Evolutionary conservation across 1,139 yeast genomes (phyloP), one percentile per base, ranked within the genome.

Genomic region (Blastobotrys capitulatus): DNA sequence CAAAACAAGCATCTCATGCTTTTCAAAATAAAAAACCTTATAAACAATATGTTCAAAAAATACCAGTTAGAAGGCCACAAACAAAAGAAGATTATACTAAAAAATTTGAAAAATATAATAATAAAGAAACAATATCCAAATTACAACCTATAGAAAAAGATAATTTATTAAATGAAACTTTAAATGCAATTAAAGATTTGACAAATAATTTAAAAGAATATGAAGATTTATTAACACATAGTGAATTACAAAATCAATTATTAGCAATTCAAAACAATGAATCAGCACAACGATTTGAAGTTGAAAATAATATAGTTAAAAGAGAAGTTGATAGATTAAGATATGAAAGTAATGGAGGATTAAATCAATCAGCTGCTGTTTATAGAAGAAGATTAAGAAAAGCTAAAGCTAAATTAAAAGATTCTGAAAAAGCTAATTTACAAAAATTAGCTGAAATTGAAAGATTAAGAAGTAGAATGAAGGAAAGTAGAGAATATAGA

Each of bases 241-340:
- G 52, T 25, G 67, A 70, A 52, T 64, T 74, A 46, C 75, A 72
- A 57, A 70, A 68, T 55, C 63, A 70, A 57, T 61, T 74, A 35
- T 57, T 69, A 38, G 60, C 65, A 22, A 64, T 71, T 27, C 73
- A 70, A 53, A 58, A 67, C 38, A 65, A 67, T 45, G 75, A 72
- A 51, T 56, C 64, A 8, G 63, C 66, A 37, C 74, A 71, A 57
- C 63, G 80, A 35, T 66, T 67, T 48, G 75, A 73, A 53, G 80
- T 76, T 18, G 80, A 77, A 56, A 67, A 68, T 44, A 71, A 66
- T 49, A 59, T 77, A 22, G 67, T 70, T 42, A 72, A 74, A 57
- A 71, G 78, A 39, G 79, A 77, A 56, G 74, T 73, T 27, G 80
- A 77, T 54, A 66, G 77, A 46, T 63, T 77, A 42, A 69, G 72